Percentiles rank a stretch among this genome's conserved stretches.
These are phyloP conservation scores for Camellia sinensis DNA, from an alignment of 148 eudicot genomes.

Conservation along the genomic window DNA sequence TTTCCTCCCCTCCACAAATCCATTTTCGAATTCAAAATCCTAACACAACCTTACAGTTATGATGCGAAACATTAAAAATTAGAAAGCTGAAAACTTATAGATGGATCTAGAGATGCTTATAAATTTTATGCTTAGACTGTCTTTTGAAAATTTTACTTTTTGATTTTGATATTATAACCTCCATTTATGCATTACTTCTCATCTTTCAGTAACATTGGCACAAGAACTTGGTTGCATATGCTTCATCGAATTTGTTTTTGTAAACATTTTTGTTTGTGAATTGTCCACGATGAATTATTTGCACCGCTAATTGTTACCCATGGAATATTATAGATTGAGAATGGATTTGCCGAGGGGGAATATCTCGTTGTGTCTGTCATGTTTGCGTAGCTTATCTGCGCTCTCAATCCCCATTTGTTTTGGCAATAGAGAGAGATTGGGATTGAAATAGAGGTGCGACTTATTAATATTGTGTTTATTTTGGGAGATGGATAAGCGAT, in stretches of 20 bases:
- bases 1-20: too few species aligned
- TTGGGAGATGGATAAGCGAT: too few species aligned
- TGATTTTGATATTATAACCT: background rate
- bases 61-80: background rate
- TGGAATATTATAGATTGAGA: conserved; percentile 42
- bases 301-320: background rate
- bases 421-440: too few species aligned
- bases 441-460: too few species aligned
- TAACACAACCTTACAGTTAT: background rate
- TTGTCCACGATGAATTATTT: background rate
- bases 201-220: background rate
- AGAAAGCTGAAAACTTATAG: background rate
- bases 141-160: background rate
- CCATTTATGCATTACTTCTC: background rate
- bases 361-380: conserved; percentile 57
- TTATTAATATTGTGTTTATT: too few species aligned
- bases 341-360: conserved; percentile 56
- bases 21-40: too few species aligned
- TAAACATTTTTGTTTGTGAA: background rate
- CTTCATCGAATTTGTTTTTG: background rate
- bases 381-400: conserved; percentile 66
- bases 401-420: conserved; percentile 18
- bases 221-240: background rate
- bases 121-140: background rate
- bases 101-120: background rate